phyloP scores from a whole-genome alignment of 2,329 filamentous ascomycete genomes.

The Fusarium neocosmosporiellum region DNA sequence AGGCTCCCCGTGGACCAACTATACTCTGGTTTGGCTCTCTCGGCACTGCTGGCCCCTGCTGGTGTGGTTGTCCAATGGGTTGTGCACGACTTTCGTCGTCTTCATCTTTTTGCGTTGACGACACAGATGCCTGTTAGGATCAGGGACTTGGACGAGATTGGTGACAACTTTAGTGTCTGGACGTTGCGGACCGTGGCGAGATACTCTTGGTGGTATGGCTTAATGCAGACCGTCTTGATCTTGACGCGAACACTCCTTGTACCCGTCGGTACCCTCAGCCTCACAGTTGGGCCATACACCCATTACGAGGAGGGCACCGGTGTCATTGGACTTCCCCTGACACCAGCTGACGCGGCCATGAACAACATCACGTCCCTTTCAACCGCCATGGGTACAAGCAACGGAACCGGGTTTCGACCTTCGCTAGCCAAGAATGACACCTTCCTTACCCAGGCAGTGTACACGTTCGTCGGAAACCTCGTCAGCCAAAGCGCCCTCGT shows the following conservation, averaged over 20 bases:
- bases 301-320: constrained; percentile 13
- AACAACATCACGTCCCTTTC: constrained; percentile 27
- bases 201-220: constrained; percentile 39
- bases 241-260: constrained; percentile 27
- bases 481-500: constrained; percentile 31
- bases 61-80: constrained; percentile 25
- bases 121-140: constrained; percentile 25
- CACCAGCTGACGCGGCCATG: constrained; percentile 1
- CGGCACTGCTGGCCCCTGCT: constrained; percentile 20
- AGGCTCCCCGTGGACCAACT: constrained; percentile 26
- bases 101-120: constrained; percentile 31
- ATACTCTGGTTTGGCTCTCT: constrained; percentile 35
- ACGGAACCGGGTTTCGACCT: background rate
- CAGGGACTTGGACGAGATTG: constrained; percentile 30
- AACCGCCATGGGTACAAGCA: constrained; percentile 16
- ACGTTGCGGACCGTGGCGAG: constrained; percentile 25
- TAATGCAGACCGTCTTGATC: constrained; percentile 33
- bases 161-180: constrained; percentile 28
- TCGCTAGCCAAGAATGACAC: constrained; percentile 31
- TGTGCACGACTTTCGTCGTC: constrained; percentile 32
- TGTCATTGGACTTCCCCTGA: constrained; percentile 28
- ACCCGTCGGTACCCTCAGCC: constrained; percentile 28
- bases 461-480: constrained; percentile 35
- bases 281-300: constrained; percentile 30
- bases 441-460: constrained; percentile 26